A percentile compares a stretch with the other conserved stretches of the same genome.
These are phyloP conservation scores for Phytopythium helicoides DNA, from an alignment of 352 stramenopile genomes.

Conservation along the genomic window DNA sequence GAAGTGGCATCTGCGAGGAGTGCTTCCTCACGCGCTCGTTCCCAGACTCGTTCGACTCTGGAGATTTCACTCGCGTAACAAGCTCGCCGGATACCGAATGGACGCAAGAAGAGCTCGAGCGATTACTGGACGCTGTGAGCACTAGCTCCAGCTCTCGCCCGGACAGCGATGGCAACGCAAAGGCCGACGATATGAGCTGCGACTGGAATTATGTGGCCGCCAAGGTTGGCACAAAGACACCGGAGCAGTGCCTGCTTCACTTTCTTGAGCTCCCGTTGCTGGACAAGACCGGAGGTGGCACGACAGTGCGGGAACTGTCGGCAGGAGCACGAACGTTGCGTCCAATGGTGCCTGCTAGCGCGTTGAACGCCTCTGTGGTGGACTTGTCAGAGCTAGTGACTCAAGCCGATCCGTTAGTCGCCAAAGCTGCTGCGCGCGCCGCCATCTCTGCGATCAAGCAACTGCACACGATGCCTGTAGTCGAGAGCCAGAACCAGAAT, in stretches of 20 bases:
- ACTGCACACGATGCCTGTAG: constrained; percentile 48
- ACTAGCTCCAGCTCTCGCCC: constrained; percentile 12
- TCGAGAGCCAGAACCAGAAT: not conserved
- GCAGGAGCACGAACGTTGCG: constrained; percentile 13
- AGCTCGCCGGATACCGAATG: constrained; percentile 21
- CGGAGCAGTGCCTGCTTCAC: constrained; percentile 74
- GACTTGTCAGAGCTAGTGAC: constrained; percentile 52
- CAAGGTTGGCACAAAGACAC: constrained; percentile 66
- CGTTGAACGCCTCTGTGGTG: constrained; percentile 50
- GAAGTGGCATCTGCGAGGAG: constrained; percentile 63
- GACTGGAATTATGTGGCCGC: constrained; percentile 78
- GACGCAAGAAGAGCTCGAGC: constrained; percentile 39
- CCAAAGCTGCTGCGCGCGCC: constrained; percentile 64
- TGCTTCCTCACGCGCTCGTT: constrained; percentile 67
- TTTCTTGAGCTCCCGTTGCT: constrained; percentile 76
- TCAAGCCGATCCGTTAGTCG: constrained; percentile 65
- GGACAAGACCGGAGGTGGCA: constrained; percentile 12
- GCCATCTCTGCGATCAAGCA: constrained; percentile 60
- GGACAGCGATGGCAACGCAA: constrained; percentile 6
- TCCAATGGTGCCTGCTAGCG: constrained; percentile 42
- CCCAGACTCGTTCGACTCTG: constrained; percentile 53
- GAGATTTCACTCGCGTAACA: constrained; percentile 54
- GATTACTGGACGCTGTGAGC: constrained; percentile 56
- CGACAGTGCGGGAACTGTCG: not conserved
- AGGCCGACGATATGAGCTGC: constrained; percentile 32